Percentiles rank a stretch among this genome's conserved stretches.
Evolutionary conservation across 352 stramenopile genomes (phyloP).

Genomic region (Globisporangium sylvaticum): DNA sequence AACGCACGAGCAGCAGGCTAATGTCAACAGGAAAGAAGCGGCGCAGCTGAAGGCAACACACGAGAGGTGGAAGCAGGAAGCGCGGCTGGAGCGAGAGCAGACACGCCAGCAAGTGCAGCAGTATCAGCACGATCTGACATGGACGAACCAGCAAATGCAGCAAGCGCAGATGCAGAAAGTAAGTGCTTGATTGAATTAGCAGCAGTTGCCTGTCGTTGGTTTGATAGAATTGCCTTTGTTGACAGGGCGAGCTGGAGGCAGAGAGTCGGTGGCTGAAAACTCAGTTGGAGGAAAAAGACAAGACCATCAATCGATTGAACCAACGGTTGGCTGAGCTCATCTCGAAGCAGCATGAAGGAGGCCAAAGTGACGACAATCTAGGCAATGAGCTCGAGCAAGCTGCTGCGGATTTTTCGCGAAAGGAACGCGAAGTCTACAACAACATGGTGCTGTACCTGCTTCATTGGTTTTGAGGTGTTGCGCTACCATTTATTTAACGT

Average conservation of each 20-base stretch:
- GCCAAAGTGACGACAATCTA: background rate
- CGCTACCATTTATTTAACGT: background rate
- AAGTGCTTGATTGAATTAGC: background rate
- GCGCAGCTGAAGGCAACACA: constrained; percentile 8
- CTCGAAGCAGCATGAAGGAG: background rate
- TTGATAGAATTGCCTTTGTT: background rate
- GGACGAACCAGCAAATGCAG: constrained; percentile 1
- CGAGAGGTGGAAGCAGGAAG: constrained; percentile 5
- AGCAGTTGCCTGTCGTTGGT: no score
- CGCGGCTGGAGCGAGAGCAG: background rate
- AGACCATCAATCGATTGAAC: constrained; percentile 9
- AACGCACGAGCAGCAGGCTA: background rate
- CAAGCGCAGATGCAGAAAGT: constrained; percentile 2
- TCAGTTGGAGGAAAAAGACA: constrained; percentile 3
- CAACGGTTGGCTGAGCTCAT: constrained; percentile 1
- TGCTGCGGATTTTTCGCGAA: constrained; percentile 8
- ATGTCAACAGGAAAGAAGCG: background rate
- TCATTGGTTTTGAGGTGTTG: background rate
- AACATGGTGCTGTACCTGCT: constrained; percentile 7
- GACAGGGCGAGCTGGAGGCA: background rate
- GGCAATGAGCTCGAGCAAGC: constrained; percentile 8
- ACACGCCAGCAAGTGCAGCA: constrained; percentile 2
- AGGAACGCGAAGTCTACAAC: constrained; percentile 16
- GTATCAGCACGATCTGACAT: background rate
- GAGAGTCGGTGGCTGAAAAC: constrained; percentile 6